A percentile compares a stretch with the other conserved stretches of the same genome.
Conservation (phyloP, 2,329 filamentous ascomycete species). For the Elsinoe australis region DNA sequence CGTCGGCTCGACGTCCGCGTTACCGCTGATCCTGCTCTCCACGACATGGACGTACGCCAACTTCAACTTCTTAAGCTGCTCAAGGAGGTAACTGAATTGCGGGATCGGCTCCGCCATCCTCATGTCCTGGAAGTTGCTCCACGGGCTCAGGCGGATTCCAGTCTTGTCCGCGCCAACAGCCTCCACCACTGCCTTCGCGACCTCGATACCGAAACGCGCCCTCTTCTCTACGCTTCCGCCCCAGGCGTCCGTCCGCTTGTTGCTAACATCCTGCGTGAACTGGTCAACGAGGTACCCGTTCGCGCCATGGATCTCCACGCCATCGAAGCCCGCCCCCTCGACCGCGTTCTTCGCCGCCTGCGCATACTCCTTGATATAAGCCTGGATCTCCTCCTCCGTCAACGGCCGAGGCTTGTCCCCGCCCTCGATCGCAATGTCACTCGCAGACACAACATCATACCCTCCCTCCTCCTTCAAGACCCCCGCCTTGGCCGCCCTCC, state of each 20-base stretch:
- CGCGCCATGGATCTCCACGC: conserved; percentile 47
- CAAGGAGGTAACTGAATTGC: conserved; percentile 54
- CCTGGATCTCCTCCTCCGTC: conserved; percentile 34
- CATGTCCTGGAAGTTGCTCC: conserved; percentile 56
- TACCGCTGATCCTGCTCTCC: conserved; percentile 48
- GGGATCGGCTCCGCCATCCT: conserved; percentile 53
- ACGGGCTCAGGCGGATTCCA: conserved; percentile 54
- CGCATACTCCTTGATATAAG: conserved; percentile 33
- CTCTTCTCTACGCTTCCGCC: conserved; percentile 45
- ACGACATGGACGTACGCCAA: conserved; percentile 57
- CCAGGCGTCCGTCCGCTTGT: conserved; percentile 46
- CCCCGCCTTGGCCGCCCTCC: conserved; percentile 44
- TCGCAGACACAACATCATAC: conserved; percentile 27
- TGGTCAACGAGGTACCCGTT: conserved; percentile 54
- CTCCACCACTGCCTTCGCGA: conserved; percentile 43
- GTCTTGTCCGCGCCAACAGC: conserved; percentile 48
- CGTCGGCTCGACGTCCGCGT: conserved; percentile 35
- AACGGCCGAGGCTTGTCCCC: conserved; percentile 29
- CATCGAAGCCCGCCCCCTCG: conserved; percentile 50
- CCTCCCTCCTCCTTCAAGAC: conserved; percentile 31
- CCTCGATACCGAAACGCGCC: conserved; percentile 46
- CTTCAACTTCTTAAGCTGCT: conserved; percentile 44
- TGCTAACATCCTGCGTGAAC: conserved; percentile 54
- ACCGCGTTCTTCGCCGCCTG: conserved; percentile 40
- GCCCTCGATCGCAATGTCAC: conserved; percentile 28